These are phyloP conservation scores for Uncinocarpus reesii DNA, from an alignment of 2,329 filamentous ascomycete species.

Conservation along the genomic window DNA sequence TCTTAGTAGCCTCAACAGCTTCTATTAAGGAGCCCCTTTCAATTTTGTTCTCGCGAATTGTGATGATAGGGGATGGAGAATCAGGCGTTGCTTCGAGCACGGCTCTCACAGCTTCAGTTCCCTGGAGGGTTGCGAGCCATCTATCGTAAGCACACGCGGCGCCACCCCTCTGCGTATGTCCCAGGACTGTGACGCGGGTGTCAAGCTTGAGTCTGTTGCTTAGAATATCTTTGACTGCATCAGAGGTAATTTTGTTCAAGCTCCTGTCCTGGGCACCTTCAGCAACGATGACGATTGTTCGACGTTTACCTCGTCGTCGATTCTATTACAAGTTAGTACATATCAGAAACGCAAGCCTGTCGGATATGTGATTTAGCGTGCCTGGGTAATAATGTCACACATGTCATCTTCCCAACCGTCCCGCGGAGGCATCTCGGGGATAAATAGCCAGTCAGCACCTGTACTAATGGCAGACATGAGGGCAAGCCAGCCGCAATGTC, in stretches of 20 bases:
- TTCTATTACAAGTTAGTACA: slow-evolving; percentile 48
- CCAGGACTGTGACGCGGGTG: slow-evolving; percentile 86
- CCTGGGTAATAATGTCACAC: slow-evolving; percentile 64
- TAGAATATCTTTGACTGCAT: slow-evolving; percentile 79
- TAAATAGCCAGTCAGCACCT: slow-evolving; percentile 92
- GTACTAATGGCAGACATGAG: slow-evolving; percentile 93
- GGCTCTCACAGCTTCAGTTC: slow-evolving; percentile 85
- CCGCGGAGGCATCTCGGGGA: slow-evolving; percentile 81
- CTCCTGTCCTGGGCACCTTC: slow-evolving; percentile 83
- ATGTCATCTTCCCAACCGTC: slow-evolving; percentile 86
- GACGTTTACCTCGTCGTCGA: slow-evolving; percentile 78
- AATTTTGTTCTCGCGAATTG: slow-evolving; percentile 97
- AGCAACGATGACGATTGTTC: slow-evolving; percentile 95
- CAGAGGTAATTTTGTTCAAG: slow-evolving; percentile 70
- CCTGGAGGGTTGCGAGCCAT: slow-evolving; percentile 84
- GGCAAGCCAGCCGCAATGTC: slow-evolving; percentile 95
- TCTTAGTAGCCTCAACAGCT: slow-evolving; percentile 75
- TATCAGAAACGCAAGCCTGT: background rate
- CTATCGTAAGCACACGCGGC: slow-evolving; percentile 88
- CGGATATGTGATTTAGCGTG: background rate
- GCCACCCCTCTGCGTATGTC: slow-evolving; percentile 94
- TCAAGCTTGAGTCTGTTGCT: slow-evolving; percentile 71
- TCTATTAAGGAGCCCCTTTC: slow-evolving; percentile 79
- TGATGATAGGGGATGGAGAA: slow-evolving; percentile 86
- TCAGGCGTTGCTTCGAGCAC: slow-evolving; percentile 82